Percentiles rank a stretch among this genome's conserved stretches.
phyloP scores from a whole-genome alignment of 2,329 filamentous ascomycete genomes.

The Fusarium napiforme region DNA sequence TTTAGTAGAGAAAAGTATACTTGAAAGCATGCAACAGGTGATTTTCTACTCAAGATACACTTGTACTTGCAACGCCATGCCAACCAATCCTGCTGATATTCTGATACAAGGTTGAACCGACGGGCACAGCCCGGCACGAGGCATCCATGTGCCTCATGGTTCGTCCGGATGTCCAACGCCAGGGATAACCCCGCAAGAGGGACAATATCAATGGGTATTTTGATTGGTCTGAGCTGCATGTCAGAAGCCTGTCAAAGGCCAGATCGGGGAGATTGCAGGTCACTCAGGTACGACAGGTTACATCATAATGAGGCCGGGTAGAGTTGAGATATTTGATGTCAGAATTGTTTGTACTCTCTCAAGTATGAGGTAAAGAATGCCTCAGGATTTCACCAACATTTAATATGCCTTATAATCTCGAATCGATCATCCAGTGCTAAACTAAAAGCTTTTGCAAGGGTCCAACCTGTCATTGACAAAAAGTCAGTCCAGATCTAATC shows the following conservation, averaged over 20 bases:
- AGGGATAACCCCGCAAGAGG: background rate
- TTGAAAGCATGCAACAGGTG: background rate
- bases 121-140: background rate
- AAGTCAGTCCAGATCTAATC: background rate
- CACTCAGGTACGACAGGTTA: background rate
- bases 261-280: background rate
- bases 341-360: no score
- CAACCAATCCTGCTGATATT: background rate
- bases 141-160: background rate
- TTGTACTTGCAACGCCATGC: background rate
- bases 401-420: background rate
- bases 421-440: background rate
- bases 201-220: background rate
- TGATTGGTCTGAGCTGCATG: background rate
- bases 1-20: background rate
- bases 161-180: background rate
- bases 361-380: background rate
- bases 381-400: background rate
- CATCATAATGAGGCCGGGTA: background rate
- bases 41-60: background rate
- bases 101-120: conserved; percentile 6
- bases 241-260: background rate
- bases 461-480: background rate
- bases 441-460: background rate
- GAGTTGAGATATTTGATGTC: background rate